Percentiles rank a stretch among this genome's conserved stretches.
Conservation (phyloP, 805 yeast genomes). For the Groenewaldozyma salmanticensis region DNA sequence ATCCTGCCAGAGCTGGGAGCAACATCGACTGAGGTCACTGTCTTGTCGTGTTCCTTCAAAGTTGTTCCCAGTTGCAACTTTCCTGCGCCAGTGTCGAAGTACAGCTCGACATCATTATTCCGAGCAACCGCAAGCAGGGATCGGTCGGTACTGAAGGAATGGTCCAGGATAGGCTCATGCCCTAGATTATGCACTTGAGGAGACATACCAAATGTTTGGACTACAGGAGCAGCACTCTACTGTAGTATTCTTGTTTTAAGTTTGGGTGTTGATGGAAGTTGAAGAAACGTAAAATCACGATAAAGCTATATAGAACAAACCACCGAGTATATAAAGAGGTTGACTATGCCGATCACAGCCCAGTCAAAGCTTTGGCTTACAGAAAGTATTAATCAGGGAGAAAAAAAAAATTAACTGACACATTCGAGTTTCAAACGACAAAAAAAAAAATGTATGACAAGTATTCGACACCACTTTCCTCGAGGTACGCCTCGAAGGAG, state of each 20-base stretch:
- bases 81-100: constrained; percentile 39
- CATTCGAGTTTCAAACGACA: too few species aligned
- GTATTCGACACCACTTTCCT: constrained; percentile 86
- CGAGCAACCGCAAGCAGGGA: constrained; percentile 71
- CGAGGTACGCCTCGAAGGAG: constrained; percentile 96
- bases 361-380: too few species aligned
- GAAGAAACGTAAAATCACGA: too few species aligned
- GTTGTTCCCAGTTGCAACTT: constrained; percentile 56
- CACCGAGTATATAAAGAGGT: too few species aligned
- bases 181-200: constrained; percentile 38
- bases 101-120: constrained; percentile 66
- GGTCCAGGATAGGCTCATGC: constrained; percentile 82
- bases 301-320: too few species aligned
- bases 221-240: constrained; percentile 30
- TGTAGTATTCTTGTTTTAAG: constrained; percentile 10
- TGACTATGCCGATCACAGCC: too few species aligned
- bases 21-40: constrained; percentile 90
- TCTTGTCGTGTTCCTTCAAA: constrained; percentile 80
- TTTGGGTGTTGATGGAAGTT: neutral
- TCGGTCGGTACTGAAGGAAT: constrained; percentile 68
- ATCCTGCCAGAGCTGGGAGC: constrained; percentile 72
- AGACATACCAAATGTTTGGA: constrained; percentile 4
- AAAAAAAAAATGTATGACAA: too few species aligned
- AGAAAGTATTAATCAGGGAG: too few species aligned
- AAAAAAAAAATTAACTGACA: neutral